phyloP scores from a whole-genome alignment of 495 filamentous ascomycete genomes.

The Opeltia flavorubescens region DNA sequence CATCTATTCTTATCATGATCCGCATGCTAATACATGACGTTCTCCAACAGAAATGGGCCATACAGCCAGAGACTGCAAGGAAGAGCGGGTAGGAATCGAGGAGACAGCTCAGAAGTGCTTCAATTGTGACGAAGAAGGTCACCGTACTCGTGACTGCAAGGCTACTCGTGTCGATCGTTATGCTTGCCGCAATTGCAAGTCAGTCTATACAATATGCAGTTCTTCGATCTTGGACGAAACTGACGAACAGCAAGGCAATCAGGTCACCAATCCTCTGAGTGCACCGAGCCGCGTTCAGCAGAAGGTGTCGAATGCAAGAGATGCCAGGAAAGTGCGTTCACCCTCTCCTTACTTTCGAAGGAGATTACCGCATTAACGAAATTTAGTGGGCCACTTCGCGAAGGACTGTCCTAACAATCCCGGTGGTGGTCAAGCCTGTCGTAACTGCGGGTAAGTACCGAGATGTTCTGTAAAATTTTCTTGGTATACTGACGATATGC shows the following conservation, averaged over 20 bases:
- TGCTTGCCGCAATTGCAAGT: conserved; percentile 77
- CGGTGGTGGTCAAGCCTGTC: conserved; percentile 39
- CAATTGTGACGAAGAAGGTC: conserved; percentile 58
- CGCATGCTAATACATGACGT: conserved; percentile 8
- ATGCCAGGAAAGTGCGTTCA: conserved; percentile 49
- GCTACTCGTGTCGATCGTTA: conserved; percentile 32
- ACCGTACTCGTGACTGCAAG: conserved; percentile 57
- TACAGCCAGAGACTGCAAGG: conserved; percentile 44
- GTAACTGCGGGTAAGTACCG: conserved; percentile 43
- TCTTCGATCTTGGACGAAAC: background rate
- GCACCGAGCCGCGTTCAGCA: conserved; percentile 56
- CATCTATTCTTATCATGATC: background rate
- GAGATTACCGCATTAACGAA: conserved; percentile 7
- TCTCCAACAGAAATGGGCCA: conserved; percentile 52
- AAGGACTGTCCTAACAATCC: conserved; percentile 59
- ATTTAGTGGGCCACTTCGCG: conserved; percentile 64
- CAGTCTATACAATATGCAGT: conserved; percentile 16
- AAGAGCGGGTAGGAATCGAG: conserved; percentile 41
- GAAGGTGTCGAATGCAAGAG: conserved; percentile 67
- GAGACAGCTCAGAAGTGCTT: conserved; percentile 47
- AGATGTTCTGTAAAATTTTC: background rate
- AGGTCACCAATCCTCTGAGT: conserved; percentile 47
- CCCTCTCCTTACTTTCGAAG: background rate
- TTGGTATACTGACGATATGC: background rate
- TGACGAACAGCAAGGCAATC: conserved; percentile 27